Evolutionary conservation across 208 protist species (phyloP).

Genomic region (Trypanosoma scelopori): DNA sequence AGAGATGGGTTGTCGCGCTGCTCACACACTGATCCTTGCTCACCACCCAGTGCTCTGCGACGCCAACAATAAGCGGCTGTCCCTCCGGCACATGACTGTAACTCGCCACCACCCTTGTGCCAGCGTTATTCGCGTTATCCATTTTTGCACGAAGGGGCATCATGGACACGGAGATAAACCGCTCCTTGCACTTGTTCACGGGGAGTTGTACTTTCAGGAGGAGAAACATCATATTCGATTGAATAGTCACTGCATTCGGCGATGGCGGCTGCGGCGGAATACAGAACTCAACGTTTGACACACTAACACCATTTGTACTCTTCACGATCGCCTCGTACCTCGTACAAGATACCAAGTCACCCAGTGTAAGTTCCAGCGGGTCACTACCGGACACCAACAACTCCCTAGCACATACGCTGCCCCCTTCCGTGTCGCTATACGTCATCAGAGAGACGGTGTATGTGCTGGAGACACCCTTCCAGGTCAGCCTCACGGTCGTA

Average conservation of each 20-base stretch:
- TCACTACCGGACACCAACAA: background rate
- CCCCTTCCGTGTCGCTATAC: background rate
- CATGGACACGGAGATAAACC: conserved; percentile 11
- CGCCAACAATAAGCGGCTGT: conserved; percentile 11
- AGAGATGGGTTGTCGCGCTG: conserved; percentile 5
- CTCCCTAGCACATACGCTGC: background rate
- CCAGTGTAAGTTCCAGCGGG: background rate
- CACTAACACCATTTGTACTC: background rate
- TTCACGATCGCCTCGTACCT: conserved; percentile 1
- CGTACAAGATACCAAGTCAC: conserved; percentile 2
- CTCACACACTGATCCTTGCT: background rate
- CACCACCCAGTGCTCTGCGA: conserved; percentile 3
- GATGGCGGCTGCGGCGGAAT: conserved; percentile 2
- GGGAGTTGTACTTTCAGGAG: conserved; percentile 5
- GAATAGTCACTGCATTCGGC: background rate
- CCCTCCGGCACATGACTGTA: conserved; percentile 11
- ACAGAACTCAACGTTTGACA: background rate
- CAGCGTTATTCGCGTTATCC: conserved; percentile 1
- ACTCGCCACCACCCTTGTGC: background rate
- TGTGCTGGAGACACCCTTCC: conserved; percentile 1
- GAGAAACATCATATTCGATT: conserved; percentile 12
- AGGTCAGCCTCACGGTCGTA: background rate
- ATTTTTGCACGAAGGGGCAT: background rate
- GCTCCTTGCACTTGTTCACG: background rate
- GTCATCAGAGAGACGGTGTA: conserved; percentile 1